Evolutionary conservation across 768 basidiomycete species (phyloP).

Genomic region (Lentinula detonsa): DNA sequence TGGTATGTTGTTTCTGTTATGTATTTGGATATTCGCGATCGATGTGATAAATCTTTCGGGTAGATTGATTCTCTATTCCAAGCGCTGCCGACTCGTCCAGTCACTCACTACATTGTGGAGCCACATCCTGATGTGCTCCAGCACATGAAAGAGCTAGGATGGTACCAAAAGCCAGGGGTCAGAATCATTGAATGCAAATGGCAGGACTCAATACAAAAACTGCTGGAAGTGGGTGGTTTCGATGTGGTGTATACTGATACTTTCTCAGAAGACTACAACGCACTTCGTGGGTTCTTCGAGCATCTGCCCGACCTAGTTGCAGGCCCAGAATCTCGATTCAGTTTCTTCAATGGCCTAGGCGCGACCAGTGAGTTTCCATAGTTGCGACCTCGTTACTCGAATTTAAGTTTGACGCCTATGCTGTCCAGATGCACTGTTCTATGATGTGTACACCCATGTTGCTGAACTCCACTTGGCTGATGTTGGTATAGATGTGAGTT

Average conservation of each 20-base stretch:
- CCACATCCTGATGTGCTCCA: conserved; percentile 89
- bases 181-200: conserved; percentile 85
- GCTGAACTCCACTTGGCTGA: conserved; percentile 83
- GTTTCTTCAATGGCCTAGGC: conserved; percentile 96
- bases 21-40: not conserved
- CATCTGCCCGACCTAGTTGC: conserved; percentile 70
- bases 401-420: not conserved
- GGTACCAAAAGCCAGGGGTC: conserved; percentile 75
- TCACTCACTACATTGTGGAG: conserved; percentile 86
- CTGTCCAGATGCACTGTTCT: conserved; percentile 72
- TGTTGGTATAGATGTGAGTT: conserved; percentile 70
- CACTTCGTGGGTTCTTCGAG: conserved; percentile 78
- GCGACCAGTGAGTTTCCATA: conserved; percentile 68
- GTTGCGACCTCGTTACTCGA: not conserved
- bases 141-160: conserved; percentile 70
- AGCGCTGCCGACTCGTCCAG: conserved; percentile 47
- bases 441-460: conserved; percentile 86
- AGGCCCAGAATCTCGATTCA: conserved; percentile 72
- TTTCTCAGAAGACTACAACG: conserved; percentile 83
- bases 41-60: conserved; percentile 4
- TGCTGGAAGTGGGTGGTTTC: conserved; percentile 68
- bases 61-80: conserved; percentile 87
- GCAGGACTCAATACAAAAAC: conserved; percentile 77
- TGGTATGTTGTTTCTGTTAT: conserved; percentile 36
- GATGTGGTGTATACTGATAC: conserved; percentile 92